These are phyloP conservation scores for Phytophthora agathidicida DNA, from an alignment of 352 stramenopile genomes.

Conservation along the genomic window DNA sequence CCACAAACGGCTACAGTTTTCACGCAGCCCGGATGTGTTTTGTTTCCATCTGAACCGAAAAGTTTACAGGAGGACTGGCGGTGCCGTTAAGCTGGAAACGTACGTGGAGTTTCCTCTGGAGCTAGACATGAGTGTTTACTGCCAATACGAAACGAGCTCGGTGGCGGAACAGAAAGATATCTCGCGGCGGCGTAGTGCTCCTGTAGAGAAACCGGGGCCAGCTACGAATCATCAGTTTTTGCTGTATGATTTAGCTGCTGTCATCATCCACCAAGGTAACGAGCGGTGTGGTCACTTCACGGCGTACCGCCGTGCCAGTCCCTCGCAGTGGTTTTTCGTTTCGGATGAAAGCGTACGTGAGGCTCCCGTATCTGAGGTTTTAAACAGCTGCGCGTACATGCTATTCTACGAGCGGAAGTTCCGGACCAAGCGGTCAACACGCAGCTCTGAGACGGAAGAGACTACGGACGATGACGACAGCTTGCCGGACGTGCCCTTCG, in stretches of 20 bases:
- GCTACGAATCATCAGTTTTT: conserved; percentile 44
- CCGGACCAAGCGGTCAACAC: conserved; percentile 40
- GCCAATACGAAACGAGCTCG: conserved; percentile 59
- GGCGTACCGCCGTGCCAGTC: conserved; percentile 65
- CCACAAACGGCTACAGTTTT: conserved; percentile 79
- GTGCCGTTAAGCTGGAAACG: conserved; percentile 77
- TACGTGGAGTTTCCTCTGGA: conserved; percentile 83
- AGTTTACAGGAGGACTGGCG: conserved; percentile 75
- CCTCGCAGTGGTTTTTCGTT: conserved; percentile 84
- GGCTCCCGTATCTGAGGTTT: conserved; percentile 62
- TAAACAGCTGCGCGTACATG: conserved; percentile 87
- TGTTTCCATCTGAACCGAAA: conserved; percentile 91
- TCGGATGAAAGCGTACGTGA: conserved; percentile 82
- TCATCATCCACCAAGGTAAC: conserved; percentile 90
- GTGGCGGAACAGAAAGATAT: conserved; percentile 34
- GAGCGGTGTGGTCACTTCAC: conserved; percentile 88
- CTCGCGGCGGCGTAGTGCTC: too few species aligned
- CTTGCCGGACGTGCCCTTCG: conserved; percentile 57
- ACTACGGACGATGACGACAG: conserved; percentile 52
- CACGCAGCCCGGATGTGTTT: conserved; percentile 80
- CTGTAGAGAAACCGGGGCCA: too few species aligned
- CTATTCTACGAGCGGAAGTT: conserved; percentile 90
- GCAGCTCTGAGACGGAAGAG: conserved; percentile 40
- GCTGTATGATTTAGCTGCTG: conserved; percentile 75
- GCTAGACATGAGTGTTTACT: conserved; percentile 81